Conservation (phyloP, 345 rosid genomes). For the Camelina laxa region DNA sequence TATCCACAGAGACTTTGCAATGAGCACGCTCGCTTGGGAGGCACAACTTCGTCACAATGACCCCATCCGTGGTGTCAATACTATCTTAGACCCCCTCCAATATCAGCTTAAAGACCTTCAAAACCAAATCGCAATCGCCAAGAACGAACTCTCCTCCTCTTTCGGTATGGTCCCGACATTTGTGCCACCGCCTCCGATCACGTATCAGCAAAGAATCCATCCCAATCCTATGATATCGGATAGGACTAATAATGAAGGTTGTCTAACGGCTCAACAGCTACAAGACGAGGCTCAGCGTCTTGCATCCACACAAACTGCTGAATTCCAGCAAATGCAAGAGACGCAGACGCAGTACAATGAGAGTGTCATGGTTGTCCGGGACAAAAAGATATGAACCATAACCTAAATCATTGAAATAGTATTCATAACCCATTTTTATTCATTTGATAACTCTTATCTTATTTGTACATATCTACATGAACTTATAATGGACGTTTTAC, state of each 20-base stretch:
- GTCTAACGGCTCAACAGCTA: slow-evolving; percentile 41
- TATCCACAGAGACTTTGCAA: slow-evolving; percentile 57
- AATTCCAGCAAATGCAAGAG: slow-evolving; percentile 37
- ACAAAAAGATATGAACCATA: not conserved
- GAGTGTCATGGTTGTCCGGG: not conserved
- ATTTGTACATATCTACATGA: not conserved
- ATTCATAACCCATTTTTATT: not conserved
- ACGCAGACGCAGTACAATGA: slow-evolving; percentile 45
- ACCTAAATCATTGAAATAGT: not conserved
- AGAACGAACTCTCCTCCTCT: slow-evolving; percentile 57
- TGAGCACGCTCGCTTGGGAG: slow-evolving; percentile 56
- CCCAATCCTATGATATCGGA: slow-evolving; percentile 46
- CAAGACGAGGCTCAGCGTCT: slow-evolving; percentile 31
- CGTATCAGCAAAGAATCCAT: slow-evolving; percentile 36
- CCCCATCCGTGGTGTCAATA: slow-evolving; percentile 68
- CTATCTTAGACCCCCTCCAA: slow-evolving; percentile 59
- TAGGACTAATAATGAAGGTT: slow-evolving; percentile 42
- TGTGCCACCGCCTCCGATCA: slow-evolving; percentile 27
- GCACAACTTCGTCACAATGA: slow-evolving; percentile 67
- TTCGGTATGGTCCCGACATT: slow-evolving; percentile 44
- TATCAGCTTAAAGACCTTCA: slow-evolving; percentile 53
- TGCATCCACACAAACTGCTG: slow-evolving; percentile 26
- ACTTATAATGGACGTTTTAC: too few species aligned
- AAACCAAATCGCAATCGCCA: slow-evolving; percentile 45
- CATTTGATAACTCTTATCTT: not conserved